These are phyloP conservation scores for Kandelia obovata DNA, from an alignment of 345 rosid species.

Conservation along the genomic window DNA sequence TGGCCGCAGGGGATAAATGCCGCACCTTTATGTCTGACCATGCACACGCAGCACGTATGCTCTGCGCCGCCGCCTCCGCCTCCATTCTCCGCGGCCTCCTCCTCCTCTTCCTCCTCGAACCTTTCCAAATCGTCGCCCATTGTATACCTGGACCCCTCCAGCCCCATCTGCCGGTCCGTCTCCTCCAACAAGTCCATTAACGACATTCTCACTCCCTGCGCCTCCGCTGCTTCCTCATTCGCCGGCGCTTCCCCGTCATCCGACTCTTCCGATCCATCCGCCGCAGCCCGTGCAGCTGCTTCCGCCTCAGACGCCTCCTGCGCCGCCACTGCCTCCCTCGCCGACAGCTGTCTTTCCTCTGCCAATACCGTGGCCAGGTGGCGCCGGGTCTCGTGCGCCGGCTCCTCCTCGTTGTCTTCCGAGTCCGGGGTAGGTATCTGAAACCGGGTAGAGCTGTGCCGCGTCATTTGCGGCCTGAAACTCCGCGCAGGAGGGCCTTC, in stretches of 20 bases:
- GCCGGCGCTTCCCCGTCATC: constrained; percentile 5
- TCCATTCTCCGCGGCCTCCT: constrained; percentile 21
- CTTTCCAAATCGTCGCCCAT: constrained; percentile 28
- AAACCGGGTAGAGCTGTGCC: constrained; percentile 45
- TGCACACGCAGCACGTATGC: constrained; percentile 74
- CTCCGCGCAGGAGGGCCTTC: constrained; percentile 36
- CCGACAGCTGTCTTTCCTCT: constrained; percentile 71
- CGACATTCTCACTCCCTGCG: constrained; percentile 52
- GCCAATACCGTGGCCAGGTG: constrained; percentile 42
- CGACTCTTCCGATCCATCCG: constrained; percentile 15
- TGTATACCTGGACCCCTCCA: constrained; percentile 52
- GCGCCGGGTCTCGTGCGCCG: constrained; percentile 35
- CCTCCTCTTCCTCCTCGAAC: constrained; percentile 39
- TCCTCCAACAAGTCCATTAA: constrained; percentile 87
- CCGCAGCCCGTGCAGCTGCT: constrained; percentile 10
- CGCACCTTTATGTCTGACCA: constrained; percentile 79
- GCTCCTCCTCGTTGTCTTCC: constrained; percentile 26
- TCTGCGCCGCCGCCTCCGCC: constrained; percentile 38
- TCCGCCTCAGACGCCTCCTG: constrained; percentile 69
- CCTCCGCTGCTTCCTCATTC: constrained; percentile 3
- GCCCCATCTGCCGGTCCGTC: constrained; percentile 67
- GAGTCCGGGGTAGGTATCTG: neutral
- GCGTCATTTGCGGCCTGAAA: constrained; percentile 48
- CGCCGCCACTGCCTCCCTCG: constrained; percentile 75
- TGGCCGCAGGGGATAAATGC: constrained; percentile 90